Base-by-base conservation (phyloP, 2,329 filamentous ascomycete genomes). In the Penicillium sp. region DNA sequence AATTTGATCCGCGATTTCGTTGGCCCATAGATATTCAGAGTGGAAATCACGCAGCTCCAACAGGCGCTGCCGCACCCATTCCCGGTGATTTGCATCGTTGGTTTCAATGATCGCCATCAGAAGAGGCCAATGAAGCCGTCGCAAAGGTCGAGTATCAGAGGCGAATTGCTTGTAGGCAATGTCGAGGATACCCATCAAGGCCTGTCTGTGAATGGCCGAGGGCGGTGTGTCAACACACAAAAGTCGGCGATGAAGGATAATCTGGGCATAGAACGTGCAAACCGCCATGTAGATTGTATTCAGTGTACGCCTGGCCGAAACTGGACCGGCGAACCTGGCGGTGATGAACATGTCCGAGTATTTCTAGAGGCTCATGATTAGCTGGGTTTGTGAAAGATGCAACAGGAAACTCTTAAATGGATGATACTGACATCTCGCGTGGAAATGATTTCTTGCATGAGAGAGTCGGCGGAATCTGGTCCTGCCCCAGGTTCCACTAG, bases 271-370 rank as follows among this genome's bases (percentile, higher is more conserved):
- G 28, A 71, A 71, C n/a, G 63, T 67, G 43, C 62, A 64, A 8
- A 71, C 69, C 2, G 65, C 70, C 59, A 72, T 64, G 39, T 70
- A 69, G 21, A 74, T 71, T 2, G 71, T 74, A 56, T 69, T 67
- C 16, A 74, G 57, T 2, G 71, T 69, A 36, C 71, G 70, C 28
- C 68, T 64, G 16, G 64, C 63, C 3, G 69, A 71, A 34, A 63
- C 55, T 1, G 60, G 48, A 1, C 63, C 63, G 14, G 70, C 65
- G 36, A 70, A 66, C 48, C 65, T 72, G 16, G 70, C 69, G 3
- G 70, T 72, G 26, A 72, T 61, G 19, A 74, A 71, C 14, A 74
- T 55, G 51, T 74, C 72, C 33, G 69, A 70, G 36, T 65, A 74
- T 63, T 65, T 66, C 72, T 74, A 39, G 24, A 28, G 24, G 14